Conservation (phyloP, 148 eudicot species). For the Rhododendron vialii region DNA sequence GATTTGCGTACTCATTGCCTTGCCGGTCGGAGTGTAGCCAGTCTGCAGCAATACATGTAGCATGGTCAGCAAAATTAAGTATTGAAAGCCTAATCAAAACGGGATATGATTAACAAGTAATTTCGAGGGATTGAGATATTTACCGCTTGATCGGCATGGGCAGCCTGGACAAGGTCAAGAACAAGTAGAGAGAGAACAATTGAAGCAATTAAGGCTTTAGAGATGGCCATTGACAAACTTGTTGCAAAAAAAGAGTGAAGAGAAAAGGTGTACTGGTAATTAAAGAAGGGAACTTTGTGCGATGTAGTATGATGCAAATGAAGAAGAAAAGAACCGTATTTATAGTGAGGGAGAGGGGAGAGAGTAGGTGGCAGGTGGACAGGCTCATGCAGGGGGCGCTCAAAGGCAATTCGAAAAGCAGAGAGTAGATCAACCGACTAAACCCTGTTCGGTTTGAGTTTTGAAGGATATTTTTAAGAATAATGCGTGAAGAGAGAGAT, state of each 20-base stretch:
- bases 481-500: no score
- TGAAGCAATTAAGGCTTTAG: conserved; percentile 23
- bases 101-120: not conserved
- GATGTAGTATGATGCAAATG: not conserved
- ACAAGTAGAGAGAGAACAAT: conserved; percentile 25
- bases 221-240: conserved; percentile 15
- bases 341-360: not conserved
- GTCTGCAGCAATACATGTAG: conserved; percentile 14
- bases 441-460: no score
- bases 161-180: conserved; percentile 22
- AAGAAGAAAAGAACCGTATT: not conserved
- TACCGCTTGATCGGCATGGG: conserved; percentile 21
- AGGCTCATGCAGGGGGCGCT: conserved; percentile 2
- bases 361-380: not conserved
- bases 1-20: conserved; percentile 11
- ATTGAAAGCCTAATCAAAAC: not conserved
- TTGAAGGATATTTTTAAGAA: no score
- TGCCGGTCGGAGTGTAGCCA: not conserved
- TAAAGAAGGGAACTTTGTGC: not conserved
- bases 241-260: not conserved
- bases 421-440: not conserved
- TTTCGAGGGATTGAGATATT: not conserved
- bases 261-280: not conserved
- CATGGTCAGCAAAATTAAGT: not conserved
- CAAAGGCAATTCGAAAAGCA: not conserved